phyloP scores from a whole-genome alignment of 2,329 filamentous ascomycete genomes.

The Pseudogymnoascus pannorum region DNA sequence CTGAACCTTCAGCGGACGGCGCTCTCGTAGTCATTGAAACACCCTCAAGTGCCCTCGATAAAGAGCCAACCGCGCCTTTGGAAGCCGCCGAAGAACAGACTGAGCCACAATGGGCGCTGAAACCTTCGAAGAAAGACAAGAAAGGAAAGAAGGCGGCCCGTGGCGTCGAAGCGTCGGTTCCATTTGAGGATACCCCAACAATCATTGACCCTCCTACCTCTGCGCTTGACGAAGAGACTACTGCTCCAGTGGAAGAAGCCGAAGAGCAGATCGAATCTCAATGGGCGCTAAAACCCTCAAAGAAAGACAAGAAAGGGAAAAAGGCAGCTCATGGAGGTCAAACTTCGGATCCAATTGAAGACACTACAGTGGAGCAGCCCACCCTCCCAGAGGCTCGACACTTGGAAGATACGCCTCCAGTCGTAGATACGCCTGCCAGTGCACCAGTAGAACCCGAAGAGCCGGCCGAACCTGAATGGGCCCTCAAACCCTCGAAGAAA shows the following conservation, averaged over 20 bases:
- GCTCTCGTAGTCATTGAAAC: not conserved
- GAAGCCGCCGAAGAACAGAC: conserved; percentile 20
- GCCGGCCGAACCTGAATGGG: not conserved
- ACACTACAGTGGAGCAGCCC: too few relatives aligned
- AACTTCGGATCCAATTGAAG: not conserved
- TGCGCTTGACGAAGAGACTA: not conserved
- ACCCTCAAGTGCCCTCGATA: not conserved
- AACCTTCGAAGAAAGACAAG: conserved; percentile 15
- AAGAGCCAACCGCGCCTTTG: conserved; percentile 14
- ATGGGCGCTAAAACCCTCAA: conserved; percentile 6
- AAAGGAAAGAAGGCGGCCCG: conserved; percentile 32
- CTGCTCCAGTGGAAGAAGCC: not conserved
- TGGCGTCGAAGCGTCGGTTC: too few relatives aligned
- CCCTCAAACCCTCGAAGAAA: conserved; percentile 12
- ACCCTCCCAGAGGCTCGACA: too few relatives aligned
- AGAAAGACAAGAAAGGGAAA: conserved; percentile 28
- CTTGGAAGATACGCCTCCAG: too few relatives aligned
- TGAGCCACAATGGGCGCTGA: not conserved
- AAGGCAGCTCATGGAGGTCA: conserved; percentile 22
- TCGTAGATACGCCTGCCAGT: too few relatives aligned
- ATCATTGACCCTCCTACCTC: not conserved
- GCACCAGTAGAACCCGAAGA: not conserved
- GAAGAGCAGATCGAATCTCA: not conserved
- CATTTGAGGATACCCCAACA: not conserved
- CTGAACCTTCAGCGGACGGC: not conserved